These are phyloP conservation scores for Pyrenopolyporus hunteri DNA, from an alignment of 495 filamentous ascomycete genomes.

Conservation along the genomic window DNA sequence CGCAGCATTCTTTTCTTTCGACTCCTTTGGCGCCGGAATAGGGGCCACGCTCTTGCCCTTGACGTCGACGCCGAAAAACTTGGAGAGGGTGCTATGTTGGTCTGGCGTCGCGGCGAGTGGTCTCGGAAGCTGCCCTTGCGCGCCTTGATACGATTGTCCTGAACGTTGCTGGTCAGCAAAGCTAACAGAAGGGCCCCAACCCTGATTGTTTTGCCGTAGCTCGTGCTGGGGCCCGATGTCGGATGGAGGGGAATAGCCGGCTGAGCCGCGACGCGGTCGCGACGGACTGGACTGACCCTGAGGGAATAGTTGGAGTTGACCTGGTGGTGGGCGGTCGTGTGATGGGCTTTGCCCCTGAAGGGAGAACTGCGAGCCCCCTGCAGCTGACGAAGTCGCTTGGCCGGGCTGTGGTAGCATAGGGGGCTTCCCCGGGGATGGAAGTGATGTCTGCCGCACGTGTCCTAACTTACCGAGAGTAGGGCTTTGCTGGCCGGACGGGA, in stretches of 20 bases:
- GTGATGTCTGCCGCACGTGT: constrained; percentile 37
- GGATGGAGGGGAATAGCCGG: too few relatives aligned
- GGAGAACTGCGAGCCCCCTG: constrained; percentile 8
- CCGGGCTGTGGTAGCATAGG: constrained; percentile 27
- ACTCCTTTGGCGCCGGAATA: constrained; percentile 16
- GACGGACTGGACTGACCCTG: constrained; percentile 2
- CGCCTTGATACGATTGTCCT: constrained; percentile 4
- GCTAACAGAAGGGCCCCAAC: constrained; percentile 19
- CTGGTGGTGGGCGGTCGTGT: constrained; percentile 9
- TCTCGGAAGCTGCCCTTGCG: constrained; percentile 7
- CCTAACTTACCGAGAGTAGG: constrained; percentile 35
- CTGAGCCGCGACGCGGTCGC: too few relatives aligned
- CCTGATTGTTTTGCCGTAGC: constrained; percentile 9
- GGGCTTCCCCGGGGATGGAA: constrained; percentile 35
- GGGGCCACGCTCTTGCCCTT: constrained; percentile 17
- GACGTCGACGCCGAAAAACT: constrained; percentile 37
- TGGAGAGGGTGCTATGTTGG: constrained; percentile 28
- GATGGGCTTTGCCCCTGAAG: constrained; percentile 1
- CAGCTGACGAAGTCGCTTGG: constrained; percentile 13
- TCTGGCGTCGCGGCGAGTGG: constrained; percentile 17
- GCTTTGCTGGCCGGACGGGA: constrained; percentile 36
- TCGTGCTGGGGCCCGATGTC: constrained; percentile 14
- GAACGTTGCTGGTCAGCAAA: constrained; percentile 24
- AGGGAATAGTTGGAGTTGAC: not conserved
- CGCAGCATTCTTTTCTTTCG: constrained; percentile 41